Percentiles rank a stretch among this genome's conserved stretches.
Evolutionary conservation across 2,329 filamentous ascomycete species (phyloP).

Genomic region (Coleophoma eucalyptorum): DNA sequence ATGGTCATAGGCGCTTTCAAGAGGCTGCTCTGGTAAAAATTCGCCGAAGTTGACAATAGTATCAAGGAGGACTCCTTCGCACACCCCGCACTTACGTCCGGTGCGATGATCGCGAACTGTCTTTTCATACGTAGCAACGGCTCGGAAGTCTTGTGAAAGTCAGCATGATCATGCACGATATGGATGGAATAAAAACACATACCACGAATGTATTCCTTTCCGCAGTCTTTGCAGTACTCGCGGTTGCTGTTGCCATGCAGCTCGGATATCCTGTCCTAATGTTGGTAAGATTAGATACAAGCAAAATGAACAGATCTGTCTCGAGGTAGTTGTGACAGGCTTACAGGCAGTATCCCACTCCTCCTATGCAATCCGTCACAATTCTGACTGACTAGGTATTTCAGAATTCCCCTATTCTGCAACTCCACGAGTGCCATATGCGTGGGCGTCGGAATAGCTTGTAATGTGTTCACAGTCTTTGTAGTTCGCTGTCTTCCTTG

Average conservation of each 20-base stretch:
- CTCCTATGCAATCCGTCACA: constrained; percentile 40
- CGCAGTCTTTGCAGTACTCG: constrained; percentile 39
- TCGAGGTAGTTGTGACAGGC: constrained; percentile 3
- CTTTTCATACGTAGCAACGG: constrained; percentile 38
- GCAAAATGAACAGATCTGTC: neutral
- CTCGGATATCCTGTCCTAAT: constrained; percentile 38
- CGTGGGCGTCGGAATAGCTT: constrained; percentile 39
- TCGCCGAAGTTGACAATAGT: constrained; percentile 44
- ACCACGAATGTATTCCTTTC: constrained; percentile 39
- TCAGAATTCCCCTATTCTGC: constrained; percentile 35
- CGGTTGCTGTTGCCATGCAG: constrained; percentile 44
- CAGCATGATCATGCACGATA: neutral
- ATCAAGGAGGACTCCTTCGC: constrained; percentile 34
- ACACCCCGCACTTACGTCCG: constrained; percentile 37
- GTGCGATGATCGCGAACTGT: constrained; percentile 41
- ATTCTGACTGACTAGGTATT: constrained; percentile 41
- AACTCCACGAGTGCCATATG: constrained; percentile 44
- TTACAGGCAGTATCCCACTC: constrained; percentile 41
- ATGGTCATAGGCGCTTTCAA: constrained; percentile 31
- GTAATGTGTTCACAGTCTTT: constrained; percentile 32
- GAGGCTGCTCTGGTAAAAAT: constrained; percentile 24
- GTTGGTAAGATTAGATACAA: neutral
- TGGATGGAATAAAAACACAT: constrained; percentile 10
- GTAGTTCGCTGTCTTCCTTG: constrained; percentile 32
- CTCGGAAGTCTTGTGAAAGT: constrained; percentile 35